Evolutionary conservation across 2,329 filamentous ascomycete genomes (phyloP), one percentile per base, ranked within the genome.

Genomic region (Xylariomycetidae sp.): DNA sequence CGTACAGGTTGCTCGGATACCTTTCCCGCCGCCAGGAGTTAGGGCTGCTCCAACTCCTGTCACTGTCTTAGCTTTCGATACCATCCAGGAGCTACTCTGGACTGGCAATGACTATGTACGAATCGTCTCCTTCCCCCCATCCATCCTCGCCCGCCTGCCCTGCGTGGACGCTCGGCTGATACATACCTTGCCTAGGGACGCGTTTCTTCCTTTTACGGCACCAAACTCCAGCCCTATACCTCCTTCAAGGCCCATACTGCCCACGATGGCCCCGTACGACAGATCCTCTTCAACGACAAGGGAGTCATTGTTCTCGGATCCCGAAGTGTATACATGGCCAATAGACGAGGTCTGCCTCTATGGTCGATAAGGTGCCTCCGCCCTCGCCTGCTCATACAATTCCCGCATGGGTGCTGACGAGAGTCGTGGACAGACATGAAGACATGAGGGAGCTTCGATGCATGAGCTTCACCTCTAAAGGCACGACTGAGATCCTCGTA

Each of bases 381-480:
- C n/a, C n/a, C n/a, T n/a, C n/a, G n/a, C n/a, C n/a, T n/a, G n/a
- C n/a, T n/a, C n/a, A n/a, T n/a, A n/a, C n/a, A n/a, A n/a, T n/a
- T n/a, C n/a, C n/a, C n/a, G n/a, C n/a, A n/a, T n/a, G n/a, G n/a
- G n/a, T n/a, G n/a, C 34, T 44, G 14, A 44, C 35, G 11, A 6
- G 20, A 9, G 25, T 25, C 17, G 25, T 15, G 27, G 48, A 45
- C 44, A 85, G 82, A 44, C 72, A 80, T 52, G 69, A 79, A 17
- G 82, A 84, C 36, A 94, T 97, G 82, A 79, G 74, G 44, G 87
- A 96, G 54, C 67, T 98, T 44, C 79, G 80, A 49, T 97, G 92
- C 61, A 97, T 97, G 88, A 90, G 85, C 57, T 96, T 94, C 56
- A 94, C 88, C 2, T 88, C 86, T 17, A 88, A 88, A 53, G 84